A percentile compares a stretch with the other conserved stretches of the same genome.
These are phyloP conservation scores for Boletus huronensis DNA, from an alignment of 768 basidiomycete genomes.

Conservation along the genomic window DNA sequence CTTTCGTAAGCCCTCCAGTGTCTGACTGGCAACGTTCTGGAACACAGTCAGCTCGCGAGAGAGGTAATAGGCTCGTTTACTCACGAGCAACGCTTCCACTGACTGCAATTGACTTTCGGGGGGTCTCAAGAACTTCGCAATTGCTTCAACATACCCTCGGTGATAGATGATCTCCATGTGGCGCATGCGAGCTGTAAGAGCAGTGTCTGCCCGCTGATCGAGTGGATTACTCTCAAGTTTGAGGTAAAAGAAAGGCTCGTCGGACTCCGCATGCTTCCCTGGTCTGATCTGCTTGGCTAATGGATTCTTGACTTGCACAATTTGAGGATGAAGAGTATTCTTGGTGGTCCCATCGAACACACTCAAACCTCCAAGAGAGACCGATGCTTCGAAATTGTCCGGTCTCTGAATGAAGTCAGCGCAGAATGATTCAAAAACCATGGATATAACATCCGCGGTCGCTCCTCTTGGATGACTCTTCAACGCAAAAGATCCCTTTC, in stretches of 20 bases:
- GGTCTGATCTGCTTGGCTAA: conserved; percentile 33
- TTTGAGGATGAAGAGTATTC: conserved; percentile 79
- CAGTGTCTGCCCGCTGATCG: conserved; percentile 88
- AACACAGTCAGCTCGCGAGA: not conserved
- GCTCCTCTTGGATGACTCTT: conserved; percentile 66
- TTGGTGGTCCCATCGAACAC: conserved; percentile 90
- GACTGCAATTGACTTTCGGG: conserved; percentile 94
- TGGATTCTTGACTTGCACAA: conserved; percentile 74
- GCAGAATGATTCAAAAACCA: conserved; percentile 83
- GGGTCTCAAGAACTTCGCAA: conserved; percentile 89
- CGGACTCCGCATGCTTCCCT: conserved; percentile 24
- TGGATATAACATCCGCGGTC: conserved; percentile 71
- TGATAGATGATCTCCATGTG: conserved; percentile 98
- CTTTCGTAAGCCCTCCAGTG: conserved; percentile 87
- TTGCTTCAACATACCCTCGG: conserved; percentile 86
- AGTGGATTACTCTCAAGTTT: conserved; percentile 92
- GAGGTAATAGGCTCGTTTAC: conserved; percentile 21
- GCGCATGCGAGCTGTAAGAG: conserved; percentile 83
- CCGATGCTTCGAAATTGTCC: conserved; percentile 79
- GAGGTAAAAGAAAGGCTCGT: conserved; percentile 78
- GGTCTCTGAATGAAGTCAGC: conserved; percentile 82
- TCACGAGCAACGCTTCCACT: conserved; percentile 84
- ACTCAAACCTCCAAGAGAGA: conserved; percentile 81
- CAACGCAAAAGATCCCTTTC: conserved; percentile 84
- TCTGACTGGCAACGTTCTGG: conserved; percentile 88